These are phyloP conservation scores for Dujonia santamariae DNA, from an alignment of 1,139 yeast genomes.

Conservation along the genomic window DNA sequence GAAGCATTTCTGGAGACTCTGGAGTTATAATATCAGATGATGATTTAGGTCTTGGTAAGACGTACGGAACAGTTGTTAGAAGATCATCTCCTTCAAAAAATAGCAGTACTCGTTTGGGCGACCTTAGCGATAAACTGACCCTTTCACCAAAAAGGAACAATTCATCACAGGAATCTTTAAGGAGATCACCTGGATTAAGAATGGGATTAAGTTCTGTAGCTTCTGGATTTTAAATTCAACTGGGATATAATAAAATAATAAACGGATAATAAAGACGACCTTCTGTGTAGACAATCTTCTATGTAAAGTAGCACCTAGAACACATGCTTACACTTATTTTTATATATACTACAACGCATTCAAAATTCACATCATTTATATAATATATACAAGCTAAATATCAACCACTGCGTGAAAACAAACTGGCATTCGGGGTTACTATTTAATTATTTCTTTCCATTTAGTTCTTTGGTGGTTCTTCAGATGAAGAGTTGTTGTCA, in stretches of 20 bases:
- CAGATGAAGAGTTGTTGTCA: slow-evolving; percentile 29
- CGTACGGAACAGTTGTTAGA: slow-evolving; percentile 8
- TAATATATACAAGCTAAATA: slow-evolving; percentile 14
- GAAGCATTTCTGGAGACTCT: background rate
- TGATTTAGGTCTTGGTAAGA: slow-evolving; percentile 7
- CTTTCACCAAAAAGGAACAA: background rate
- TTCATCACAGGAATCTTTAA: background rate
- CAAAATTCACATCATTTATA: slow-evolving; percentile 3
- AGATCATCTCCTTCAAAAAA: slow-evolving; percentile 1
- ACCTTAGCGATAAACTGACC: background rate
- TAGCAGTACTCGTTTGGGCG: background rate
- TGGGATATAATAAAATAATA: no score
- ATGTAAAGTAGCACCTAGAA: no score
- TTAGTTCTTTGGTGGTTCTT: slow-evolving; percentile 45
- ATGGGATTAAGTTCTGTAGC: slow-evolving; percentile 5
- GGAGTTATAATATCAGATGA: slow-evolving; percentile 5
- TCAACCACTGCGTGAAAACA: no score
- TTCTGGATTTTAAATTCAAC: no score
- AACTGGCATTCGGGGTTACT: no score
- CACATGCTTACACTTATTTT: background rate
- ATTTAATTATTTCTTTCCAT: no score
- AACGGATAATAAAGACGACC: no score
- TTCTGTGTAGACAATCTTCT: no score
- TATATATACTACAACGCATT: no score
- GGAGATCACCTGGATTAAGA: slow-evolving; percentile 5